Conservation (phyloP, 1,139 yeast genomes). For the Yamadazyma aaseri region DNA sequence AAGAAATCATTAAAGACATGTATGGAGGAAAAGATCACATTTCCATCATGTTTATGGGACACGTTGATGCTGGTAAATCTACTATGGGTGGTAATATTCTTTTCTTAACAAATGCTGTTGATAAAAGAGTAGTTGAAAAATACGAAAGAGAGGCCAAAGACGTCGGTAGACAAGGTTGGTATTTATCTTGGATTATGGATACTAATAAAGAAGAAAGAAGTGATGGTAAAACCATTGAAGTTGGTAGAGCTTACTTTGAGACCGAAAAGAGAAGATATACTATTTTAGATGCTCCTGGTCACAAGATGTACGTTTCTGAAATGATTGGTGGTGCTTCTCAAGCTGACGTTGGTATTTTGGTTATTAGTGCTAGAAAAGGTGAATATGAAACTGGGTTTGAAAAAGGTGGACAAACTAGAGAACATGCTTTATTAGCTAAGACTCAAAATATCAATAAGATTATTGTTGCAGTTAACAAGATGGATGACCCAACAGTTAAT, state of each 20-base stretch:
- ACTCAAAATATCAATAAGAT: slow-evolving; percentile 96
- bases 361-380: slow-evolving; percentile 97
- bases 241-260: slow-evolving; percentile 95
- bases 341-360: slow-evolving; percentile 96
- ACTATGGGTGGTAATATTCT: slow-evolving; percentile 98
- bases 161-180: slow-evolving; percentile 99
- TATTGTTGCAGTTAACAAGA: slow-evolving; percentile 92
- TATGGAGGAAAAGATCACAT: slow-evolving; percentile 97
- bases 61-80: slow-evolving; percentile 98
- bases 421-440: slow-evolving; percentile 95
- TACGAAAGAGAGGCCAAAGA: slow-evolving; percentile 98
- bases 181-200: slow-evolving; percentile 98
- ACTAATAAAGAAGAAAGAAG: slow-evolving; percentile 98
- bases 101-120: slow-evolving; percentile 93
- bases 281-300: slow-evolving; percentile 98
- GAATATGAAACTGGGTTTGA: slow-evolving; percentile 99
- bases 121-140: slow-evolving; percentile 98
- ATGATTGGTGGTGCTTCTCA: slow-evolving; percentile 99
- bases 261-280: slow-evolving; percentile 98
- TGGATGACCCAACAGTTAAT: slow-evolving; percentile 96
- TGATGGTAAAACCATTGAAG: slow-evolving; percentile 98
- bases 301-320: slow-evolving; percentile 96
- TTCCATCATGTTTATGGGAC: slow-evolving; percentile 98
- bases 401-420: slow-evolving; percentile 99
- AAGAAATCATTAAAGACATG: slow-evolving; percentile 84